phyloP scores from a whole-genome alignment of 768 basidiomycete species.

The Mycena latifolia region DNA sequence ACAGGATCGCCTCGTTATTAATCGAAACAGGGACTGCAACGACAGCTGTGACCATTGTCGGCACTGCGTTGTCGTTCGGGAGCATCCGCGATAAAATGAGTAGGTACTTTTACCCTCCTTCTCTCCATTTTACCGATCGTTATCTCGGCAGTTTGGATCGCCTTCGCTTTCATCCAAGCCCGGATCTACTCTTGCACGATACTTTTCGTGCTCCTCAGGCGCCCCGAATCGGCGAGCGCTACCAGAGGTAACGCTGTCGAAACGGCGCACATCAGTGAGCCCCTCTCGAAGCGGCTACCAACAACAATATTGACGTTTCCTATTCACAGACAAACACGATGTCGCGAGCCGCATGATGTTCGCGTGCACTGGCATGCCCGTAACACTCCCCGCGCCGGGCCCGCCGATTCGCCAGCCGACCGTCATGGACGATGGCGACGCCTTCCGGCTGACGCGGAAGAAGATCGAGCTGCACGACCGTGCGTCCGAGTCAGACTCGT shows the following conservation, averaged over 20 bases:
- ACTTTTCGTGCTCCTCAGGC: slow-evolving; percentile 16
- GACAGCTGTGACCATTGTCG: slow-evolving; percentile 11
- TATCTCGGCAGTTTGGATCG: slow-evolving; percentile 18
- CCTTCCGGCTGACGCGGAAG: slow-evolving; percentile 28
- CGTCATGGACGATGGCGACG: slow-evolving; percentile 28
- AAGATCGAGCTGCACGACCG: slow-evolving; percentile 14
- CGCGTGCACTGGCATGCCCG: not conserved
- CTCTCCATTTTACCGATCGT: not conserved
- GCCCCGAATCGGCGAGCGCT: slow-evolving; percentile 3
- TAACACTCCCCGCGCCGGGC: not conserved
- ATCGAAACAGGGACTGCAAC: slow-evolving; percentile 19
- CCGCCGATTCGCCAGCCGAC: not conserved
- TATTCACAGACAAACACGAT: not conserved
- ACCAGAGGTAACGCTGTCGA: not conserved
- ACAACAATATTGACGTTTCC: not conserved
- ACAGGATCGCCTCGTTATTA: not conserved
- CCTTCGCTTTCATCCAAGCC: slow-evolving; percentile 23
- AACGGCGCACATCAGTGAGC: not conserved
- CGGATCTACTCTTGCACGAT: slow-evolving; percentile 30
- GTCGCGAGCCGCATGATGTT: not conserved
- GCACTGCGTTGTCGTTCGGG: not conserved
- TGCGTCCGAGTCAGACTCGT: slow-evolving; percentile 19
- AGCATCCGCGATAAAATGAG: slow-evolving; percentile 4
- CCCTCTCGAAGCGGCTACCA: not conserved
- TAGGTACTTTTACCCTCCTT: not conserved